Evolutionary conservation across 2,329 filamentous ascomycete genomes (phyloP).

Genomic region (Paracoccidioides lutzii): DNA sequence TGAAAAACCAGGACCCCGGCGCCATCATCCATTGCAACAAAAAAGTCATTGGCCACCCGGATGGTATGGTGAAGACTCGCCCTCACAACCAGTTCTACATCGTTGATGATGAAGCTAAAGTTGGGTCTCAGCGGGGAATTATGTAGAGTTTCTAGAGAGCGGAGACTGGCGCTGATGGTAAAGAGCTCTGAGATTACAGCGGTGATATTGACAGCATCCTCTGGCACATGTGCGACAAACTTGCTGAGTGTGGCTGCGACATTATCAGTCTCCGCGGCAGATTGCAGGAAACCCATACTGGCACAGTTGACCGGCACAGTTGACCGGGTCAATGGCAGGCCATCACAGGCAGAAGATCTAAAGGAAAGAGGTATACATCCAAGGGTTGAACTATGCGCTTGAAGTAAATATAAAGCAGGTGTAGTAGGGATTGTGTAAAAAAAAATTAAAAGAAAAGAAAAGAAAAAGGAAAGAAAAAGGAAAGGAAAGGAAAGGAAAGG

Average conservation of each 20-base stretch:
- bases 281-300: constrained; percentile 29
- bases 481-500: neutral
- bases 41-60: constrained; percentile 36
- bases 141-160: constrained; percentile 34
- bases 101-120: constrained; percentile 30
- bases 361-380: neutral
- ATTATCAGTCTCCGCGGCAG: constrained; percentile 40
- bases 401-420: too few relatives aligned
- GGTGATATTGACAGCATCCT: constrained; percentile 41
- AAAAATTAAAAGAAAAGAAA: neutral
- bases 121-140: constrained; percentile 25
- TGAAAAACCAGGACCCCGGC: constrained; percentile 12
- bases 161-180: constrained; percentile 39
- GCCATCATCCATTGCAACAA: constrained; percentile 27
- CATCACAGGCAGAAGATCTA: neutral
- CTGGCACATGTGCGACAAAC: constrained; percentile 39
- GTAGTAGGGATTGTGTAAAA: neutral
- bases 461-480: neutral
- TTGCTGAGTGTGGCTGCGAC: constrained; percentile 38
- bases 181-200: constrained; percentile 42
- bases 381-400: too few relatives aligned
- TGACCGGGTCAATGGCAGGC: constrained; percentile 1
- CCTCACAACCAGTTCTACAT: constrained; percentile 36
- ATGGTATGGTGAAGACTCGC: constrained; percentile 40
- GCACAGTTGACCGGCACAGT: constrained; percentile 11